These are phyloP conservation scores for Candida andamanensis DNA, from an alignment of 805 yeast genomes.

Conservation along the genomic window DNA sequence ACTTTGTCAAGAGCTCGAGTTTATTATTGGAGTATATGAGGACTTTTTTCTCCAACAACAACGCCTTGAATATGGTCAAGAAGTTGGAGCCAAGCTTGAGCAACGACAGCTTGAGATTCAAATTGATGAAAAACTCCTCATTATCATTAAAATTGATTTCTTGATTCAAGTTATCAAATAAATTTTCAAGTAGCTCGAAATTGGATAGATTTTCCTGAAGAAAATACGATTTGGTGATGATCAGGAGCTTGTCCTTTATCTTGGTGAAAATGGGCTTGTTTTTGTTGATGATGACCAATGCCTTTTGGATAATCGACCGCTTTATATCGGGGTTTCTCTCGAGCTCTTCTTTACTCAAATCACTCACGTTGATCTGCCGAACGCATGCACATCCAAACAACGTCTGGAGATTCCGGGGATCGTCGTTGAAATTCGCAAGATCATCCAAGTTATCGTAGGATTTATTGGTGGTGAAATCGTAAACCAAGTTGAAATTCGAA, in stretches of 20 bases:
- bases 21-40: constrained; percentile 70
- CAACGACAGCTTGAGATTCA: constrained; percentile 63
- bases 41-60: constrained; percentile 69
- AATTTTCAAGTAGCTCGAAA: constrained; percentile 56
- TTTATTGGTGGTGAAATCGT: constrained; percentile 47
- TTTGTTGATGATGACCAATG: constrained; percentile 78
- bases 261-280: constrained; percentile 81
- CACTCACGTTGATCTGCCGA: constrained; percentile 66
- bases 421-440: constrained; percentile 29
- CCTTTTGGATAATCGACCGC: constrained; percentile 85
- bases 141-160: constrained; percentile 25
- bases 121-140: constrained; percentile 52
- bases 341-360: constrained; percentile 41
- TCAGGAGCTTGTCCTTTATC: constrained; percentile 82
- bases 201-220: constrained; percentile 75
- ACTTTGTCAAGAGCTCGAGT: constrained; percentile 72
- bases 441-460: constrained; percentile 43
- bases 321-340: constrained; percentile 61
- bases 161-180: constrained; percentile 60
- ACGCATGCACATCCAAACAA: constrained; percentile 95
- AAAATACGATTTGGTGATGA: constrained; percentile 83
- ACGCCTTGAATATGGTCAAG: constrained; percentile 66
- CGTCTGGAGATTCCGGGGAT: constrained; percentile 48
- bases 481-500: constrained; percentile 79
- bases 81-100: constrained; percentile 53